Percentiles rank a stretch among this genome's conserved stretches.
These are phyloP conservation scores for Cercospora nicotianae DNA, from an alignment of 2,329 filamentous ascomycete species.

Conservation along the genomic window DNA sequence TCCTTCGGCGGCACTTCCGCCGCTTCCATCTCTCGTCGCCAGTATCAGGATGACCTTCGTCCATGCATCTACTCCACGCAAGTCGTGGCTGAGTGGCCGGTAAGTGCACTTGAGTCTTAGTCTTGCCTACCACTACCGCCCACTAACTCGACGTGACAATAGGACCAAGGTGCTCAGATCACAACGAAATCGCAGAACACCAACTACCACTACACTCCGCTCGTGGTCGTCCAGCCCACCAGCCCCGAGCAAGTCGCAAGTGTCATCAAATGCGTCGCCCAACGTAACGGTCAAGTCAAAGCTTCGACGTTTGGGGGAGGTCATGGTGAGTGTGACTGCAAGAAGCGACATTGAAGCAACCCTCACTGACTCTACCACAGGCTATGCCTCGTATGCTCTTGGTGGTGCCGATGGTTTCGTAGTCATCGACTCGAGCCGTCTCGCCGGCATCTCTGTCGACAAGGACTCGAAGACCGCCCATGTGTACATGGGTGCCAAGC, in stretches of 20 bases:
- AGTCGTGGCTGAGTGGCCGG: not conserved
- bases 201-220: constrained; percentile 23
- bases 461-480: constrained; percentile 11
- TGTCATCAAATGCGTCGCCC: constrained; percentile 16
- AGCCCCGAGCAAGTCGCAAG: constrained; percentile 16
- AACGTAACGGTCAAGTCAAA: constrained; percentile 12
- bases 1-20: not conserved
- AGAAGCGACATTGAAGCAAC: too few species aligned
- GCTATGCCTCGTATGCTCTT: constrained; percentile 25
- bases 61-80: not conserved
- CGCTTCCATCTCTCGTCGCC: not conserved
- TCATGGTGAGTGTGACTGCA: constrained; percentile 16
- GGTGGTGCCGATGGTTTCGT: constrained; percentile 24
- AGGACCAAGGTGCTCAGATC: constrained; percentile 6
- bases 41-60: not conserved
- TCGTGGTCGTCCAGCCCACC: constrained; percentile 16
- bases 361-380: not conserved
- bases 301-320: constrained; percentile 23
- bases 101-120: not conserved
- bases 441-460: constrained; percentile 14
- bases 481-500: constrained; percentile 14
- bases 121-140: not conserved
- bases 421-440: constrained; percentile 16
- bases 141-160: not conserved
- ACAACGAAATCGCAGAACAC: constrained; percentile 22